A percentile compares a stretch with the other conserved stretches of the same genome.
These are phyloP conservation scores for Fusarium ambrosium DNA, from an alignment of 2,329 filamentous ascomycete genomes.

Conservation along the genomic window DNA sequence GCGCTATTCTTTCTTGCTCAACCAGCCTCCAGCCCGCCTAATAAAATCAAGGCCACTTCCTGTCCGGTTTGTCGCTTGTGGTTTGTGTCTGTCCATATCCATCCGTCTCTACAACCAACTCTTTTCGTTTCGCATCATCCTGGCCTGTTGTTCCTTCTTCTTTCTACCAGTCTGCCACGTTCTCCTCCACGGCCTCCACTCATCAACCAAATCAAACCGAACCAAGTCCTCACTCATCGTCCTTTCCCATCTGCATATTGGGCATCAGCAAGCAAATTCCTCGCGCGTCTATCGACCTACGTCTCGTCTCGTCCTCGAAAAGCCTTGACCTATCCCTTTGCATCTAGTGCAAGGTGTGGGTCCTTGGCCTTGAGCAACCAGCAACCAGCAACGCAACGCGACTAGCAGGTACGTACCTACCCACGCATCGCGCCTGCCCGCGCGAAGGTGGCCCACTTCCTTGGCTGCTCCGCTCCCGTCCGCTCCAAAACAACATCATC, in stretches of 20 bases:
- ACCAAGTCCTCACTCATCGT: not conserved
- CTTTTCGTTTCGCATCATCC: slow-evolving; percentile 1
- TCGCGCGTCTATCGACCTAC: slow-evolving; percentile 39
- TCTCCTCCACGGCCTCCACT: slow-evolving; percentile 1
- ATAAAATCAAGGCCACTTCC: not conserved
- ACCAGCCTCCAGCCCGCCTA: slow-evolving; percentile 1
- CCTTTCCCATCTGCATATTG: slow-evolving; percentile 18
- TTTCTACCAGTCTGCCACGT: slow-evolving; percentile 4
- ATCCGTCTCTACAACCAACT: slow-evolving; percentile 9
- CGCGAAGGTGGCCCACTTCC: slow-evolving; percentile 1
- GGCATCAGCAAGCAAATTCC: slow-evolving; percentile 21
- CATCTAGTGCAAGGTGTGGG: slow-evolving; percentile 6
- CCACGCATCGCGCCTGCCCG: slow-evolving; percentile 41
- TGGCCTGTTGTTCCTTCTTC: slow-evolving; percentile 11
- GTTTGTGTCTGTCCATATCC: slow-evolving; percentile 5
- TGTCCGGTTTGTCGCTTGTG: not conserved
- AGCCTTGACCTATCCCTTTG: slow-evolving; percentile 36
- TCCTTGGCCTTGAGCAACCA: slow-evolving; percentile 48
- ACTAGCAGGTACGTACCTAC: slow-evolving; percentile 50
- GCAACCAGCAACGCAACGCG: slow-evolving; percentile 48
- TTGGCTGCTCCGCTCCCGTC: slow-evolving; percentile 37
- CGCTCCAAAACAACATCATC: slow-evolving; percentile 56
- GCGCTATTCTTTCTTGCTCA: not conserved
- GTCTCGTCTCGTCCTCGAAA: slow-evolving; percentile 25
- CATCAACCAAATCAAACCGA: not conserved